Percentiles rank a stretch among this genome's conserved stretches.
These are phyloP conservation scores for Saturnispora galanensis DNA, from an alignment of 805 yeast species.

Conservation along the genomic window DNA sequence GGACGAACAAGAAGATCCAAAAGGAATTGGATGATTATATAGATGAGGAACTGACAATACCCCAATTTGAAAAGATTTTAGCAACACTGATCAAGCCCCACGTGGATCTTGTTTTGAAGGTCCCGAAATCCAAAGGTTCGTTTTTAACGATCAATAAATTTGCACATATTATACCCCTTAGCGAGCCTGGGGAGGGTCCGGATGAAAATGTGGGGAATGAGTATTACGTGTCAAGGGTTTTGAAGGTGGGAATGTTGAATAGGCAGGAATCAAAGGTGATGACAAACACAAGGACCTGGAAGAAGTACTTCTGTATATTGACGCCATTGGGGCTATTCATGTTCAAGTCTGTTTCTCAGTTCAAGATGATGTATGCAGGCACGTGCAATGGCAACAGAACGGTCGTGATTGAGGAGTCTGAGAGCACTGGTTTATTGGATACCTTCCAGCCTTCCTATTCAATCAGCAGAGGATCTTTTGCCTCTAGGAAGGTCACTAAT, in stretches of 20 bases:
- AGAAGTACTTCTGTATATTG: slow-evolving; percentile 35
- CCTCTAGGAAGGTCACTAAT: slow-evolving; percentile 21
- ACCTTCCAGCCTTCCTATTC: slow-evolving; percentile 20
- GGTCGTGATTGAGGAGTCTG: slow-evolving; percentile 23
- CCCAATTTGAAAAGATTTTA: slow-evolving; percentile 11
- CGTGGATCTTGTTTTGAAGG: slow-evolving; percentile 15
- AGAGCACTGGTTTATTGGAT: slow-evolving; percentile 16
- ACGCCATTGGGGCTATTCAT: slow-evolving; percentile 42
- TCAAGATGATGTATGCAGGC: slow-evolving; percentile 23
- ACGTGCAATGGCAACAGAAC: slow-evolving; percentile 13
- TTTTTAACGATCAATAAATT: slow-evolving; percentile 15
- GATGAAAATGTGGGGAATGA: slow-evolving; percentile 12
- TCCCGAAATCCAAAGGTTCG: slow-evolving; percentile 20
- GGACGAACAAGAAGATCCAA: slow-evolving; percentile 5
- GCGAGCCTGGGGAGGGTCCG: slow-evolving; percentile 7
- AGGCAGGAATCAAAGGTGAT: slow-evolving; percentile 30
- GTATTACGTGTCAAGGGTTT: slow-evolving; percentile 26
- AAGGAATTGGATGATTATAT: slow-evolving; percentile 13
- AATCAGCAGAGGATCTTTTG: slow-evolving; percentile 22
- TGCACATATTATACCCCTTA: slow-evolving; percentile 7
- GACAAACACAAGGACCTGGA: slow-evolving; percentile 30
- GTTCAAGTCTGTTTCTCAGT: slow-evolving; percentile 31
- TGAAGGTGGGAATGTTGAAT: slow-evolving; percentile 32
- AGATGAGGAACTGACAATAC: slow-evolving; percentile 10
- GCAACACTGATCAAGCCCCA: slow-evolving; percentile 10